phyloP scores from a whole-genome alignment of 1,139 yeast species.

The Geotrichum macrosporum region DNA sequence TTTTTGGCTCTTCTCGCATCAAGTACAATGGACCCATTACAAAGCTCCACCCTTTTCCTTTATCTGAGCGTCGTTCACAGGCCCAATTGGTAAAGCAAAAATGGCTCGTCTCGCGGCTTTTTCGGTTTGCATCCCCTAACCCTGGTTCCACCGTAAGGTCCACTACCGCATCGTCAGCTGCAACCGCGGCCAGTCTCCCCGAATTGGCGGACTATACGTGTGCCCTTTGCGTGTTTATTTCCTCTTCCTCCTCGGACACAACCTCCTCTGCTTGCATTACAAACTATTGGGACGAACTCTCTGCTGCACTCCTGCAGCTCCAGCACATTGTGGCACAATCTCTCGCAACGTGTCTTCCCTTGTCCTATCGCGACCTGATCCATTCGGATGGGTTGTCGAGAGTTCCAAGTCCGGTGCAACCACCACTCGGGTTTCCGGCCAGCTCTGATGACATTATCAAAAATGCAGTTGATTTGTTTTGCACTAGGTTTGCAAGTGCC shows the following conservation, averaged over 20 bases:
- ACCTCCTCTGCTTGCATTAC: slow-evolving; percentile 23
- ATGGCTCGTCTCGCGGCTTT: slow-evolving; percentile 17
- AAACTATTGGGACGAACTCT: slow-evolving; percentile 32
- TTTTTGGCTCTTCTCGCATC: slow-evolving; percentile 18
- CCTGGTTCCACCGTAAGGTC: background rate
- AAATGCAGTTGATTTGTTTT: slow-evolving; percentile 27
- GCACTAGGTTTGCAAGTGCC: slow-evolving; percentile 25
- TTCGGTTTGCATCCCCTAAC: slow-evolving; percentile 6
- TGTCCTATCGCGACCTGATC: slow-evolving; percentile 8
- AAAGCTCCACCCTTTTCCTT: slow-evolving; percentile 19
- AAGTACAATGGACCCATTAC: slow-evolving; percentile 17
- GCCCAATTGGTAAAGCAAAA: background rate
- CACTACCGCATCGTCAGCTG: background rate
- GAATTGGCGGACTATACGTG: slow-evolving; percentile 17
- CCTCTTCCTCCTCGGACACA: slow-evolving; percentile 24
- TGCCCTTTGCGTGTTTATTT: slow-evolving; percentile 30
- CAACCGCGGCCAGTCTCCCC: slow-evolving; percentile 1
- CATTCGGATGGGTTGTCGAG: too few species aligned
- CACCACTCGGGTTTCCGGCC: slow-evolving; percentile 5
- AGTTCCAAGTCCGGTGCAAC: too few species aligned
- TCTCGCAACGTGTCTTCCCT: slow-evolving; percentile 23
- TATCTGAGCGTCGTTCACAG: background rate
- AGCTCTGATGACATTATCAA: slow-evolving; percentile 23
- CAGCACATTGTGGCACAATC: slow-evolving; percentile 24
- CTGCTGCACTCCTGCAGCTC: slow-evolving; percentile 29